These are phyloP conservation scores for Cyclotella baltica DNA, from an alignment of 108 stramenopile genomes.

Conservation along the genomic window DNA sequence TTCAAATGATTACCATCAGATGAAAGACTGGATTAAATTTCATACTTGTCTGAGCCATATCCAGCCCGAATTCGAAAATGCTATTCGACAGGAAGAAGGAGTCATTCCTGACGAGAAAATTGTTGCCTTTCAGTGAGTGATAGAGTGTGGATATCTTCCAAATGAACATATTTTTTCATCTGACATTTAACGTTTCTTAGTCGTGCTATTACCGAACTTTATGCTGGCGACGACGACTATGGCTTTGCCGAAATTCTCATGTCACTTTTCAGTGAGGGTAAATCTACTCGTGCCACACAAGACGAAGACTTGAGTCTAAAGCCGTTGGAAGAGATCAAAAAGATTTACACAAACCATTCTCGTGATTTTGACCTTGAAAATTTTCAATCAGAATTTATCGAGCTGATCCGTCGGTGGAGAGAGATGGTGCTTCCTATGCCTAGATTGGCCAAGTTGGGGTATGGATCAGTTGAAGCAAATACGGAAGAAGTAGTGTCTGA, in stretches of 20 bases:
- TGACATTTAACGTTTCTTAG: conserved; percentile 9
- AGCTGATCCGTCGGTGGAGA: conserved; percentile 45
- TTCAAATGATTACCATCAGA: conserved; percentile 8
- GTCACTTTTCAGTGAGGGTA: conserved; percentile 32
- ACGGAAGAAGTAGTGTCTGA: neutral
- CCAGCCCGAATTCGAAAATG: conserved; percentile 38
- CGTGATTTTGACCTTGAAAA: conserved; percentile 33
- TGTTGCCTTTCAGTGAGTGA: conserved; percentile 39
- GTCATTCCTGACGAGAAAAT: conserved; percentile 44
- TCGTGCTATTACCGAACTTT: conserved; percentile 24
- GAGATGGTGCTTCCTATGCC: conserved; percentile 45
- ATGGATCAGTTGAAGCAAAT: conserved; percentile 20
- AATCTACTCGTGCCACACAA: conserved; percentile 9
- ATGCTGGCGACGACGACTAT: conserved; percentile 27
- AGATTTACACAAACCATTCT: conserved; percentile 9
- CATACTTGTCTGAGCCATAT: conserved; percentile 51
- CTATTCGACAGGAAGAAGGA: conserved; percentile 17
- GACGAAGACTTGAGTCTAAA: conserved; percentile 24
- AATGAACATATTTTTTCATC: neutral
- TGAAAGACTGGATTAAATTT: conserved; percentile 42
- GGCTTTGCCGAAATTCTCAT: conserved; percentile 30
- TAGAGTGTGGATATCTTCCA: neutral
- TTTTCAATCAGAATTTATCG: conserved; percentile 35
- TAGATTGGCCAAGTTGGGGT: conserved; percentile 32
- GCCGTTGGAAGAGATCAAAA: conserved; percentile 25